These are phyloP conservation scores for Gnomoniopsis smithogilvyi DNA, from an alignment of 2,329 filamentous ascomycete genomes.

Conservation along the genomic window DNA sequence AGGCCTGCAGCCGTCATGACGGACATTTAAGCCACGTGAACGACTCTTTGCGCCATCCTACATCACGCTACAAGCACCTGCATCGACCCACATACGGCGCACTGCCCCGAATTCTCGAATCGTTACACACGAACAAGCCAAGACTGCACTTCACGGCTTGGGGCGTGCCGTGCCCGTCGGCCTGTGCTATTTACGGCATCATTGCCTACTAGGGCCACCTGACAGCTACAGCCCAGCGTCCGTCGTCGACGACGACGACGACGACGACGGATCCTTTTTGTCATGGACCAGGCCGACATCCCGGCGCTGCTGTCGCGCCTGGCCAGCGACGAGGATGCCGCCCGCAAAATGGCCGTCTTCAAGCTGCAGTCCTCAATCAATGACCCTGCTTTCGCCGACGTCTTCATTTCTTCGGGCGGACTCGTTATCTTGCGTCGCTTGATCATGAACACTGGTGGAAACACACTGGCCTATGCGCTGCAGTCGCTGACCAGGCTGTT, in stretches of 20 bases:
- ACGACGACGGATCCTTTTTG: too few species aligned
- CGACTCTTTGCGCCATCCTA: conserved; percentile 8
- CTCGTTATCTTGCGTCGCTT: conserved; percentile 77
- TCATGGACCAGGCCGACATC: conserved; percentile 66
- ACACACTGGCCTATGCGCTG: conserved; percentile 92
- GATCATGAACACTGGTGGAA: conserved; percentile 81
- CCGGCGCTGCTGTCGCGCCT: conserved; percentile 62
- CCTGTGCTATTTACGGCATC: not conserved
- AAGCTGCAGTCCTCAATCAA: conserved; percentile 94
- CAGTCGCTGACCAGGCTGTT: conserved; percentile 83
- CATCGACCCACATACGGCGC: conserved; percentile 1
- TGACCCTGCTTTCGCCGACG: conserved; percentile 92
- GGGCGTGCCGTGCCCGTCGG: not conserved
- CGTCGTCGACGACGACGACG: too few species aligned
- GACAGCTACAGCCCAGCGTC: not conserved
- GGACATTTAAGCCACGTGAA: conserved; percentile 5
- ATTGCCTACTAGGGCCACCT: not conserved
- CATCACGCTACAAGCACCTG: conserved; percentile 13
- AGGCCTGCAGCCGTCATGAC: conserved; percentile 19
- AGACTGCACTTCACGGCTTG: conserved; percentile 6
- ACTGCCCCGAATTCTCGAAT: not conserved
- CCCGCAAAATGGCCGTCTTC: conserved; percentile 98
- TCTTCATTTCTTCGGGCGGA: conserved; percentile 89
- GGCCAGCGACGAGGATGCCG: conserved; percentile 76
- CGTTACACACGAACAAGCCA: conserved; percentile 14